phyloP scores from a whole-genome alignment of 192 early-diverging fungal species.

The Allomyces javanicus region DNA sequence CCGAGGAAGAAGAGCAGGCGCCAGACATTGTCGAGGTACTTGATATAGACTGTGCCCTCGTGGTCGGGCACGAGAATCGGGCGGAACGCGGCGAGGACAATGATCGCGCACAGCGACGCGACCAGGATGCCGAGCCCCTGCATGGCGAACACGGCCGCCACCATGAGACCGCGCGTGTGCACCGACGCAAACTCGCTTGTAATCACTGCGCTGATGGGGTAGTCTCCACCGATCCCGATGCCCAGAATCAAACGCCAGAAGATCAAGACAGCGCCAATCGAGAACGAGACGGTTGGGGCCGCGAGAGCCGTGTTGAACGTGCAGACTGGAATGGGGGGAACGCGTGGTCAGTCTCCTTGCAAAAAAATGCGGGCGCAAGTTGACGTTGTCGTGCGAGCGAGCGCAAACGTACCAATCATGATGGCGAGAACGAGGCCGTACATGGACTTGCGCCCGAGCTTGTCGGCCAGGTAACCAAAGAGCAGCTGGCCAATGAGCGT shows the following conservation, averaged over 20 bases:
- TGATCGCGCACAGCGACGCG: conserved; percentile 56
- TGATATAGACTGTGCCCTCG: conserved; percentile 24
- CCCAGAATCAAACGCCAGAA: conserved; percentile 86
- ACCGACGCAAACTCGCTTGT: conserved; percentile 76
- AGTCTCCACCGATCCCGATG: conserved; percentile 86
- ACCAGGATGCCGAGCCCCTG: conserved; percentile 77
- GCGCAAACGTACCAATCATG: conserved; percentile 36
- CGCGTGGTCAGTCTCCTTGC: neutral
- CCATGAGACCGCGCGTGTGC: conserved; percentile 67
- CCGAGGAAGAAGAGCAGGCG: conserved; percentile 71
- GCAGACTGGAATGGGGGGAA: conserved; percentile 8
- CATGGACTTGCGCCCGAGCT: conserved; percentile 69
- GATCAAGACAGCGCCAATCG: conserved; percentile 47
- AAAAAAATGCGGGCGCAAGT: neutral
- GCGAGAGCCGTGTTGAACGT: conserved; percentile 63
- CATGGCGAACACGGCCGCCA: conserved; percentile 75
- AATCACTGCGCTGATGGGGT: conserved; percentile 76
- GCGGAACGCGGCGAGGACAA: conserved; percentile 51
- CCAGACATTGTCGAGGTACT: conserved; percentile 70
- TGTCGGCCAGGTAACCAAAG: conserved; percentile 76
- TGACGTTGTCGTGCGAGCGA: too few relatives aligned
- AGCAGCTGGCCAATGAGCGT: conserved; percentile 80
- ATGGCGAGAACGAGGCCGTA: conserved; percentile 81
- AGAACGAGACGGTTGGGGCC: conserved; percentile 40
- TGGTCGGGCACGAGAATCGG: conserved; percentile 25